A percentile compares a stretch with the other conserved stretches of the same genome.
phyloP scores from a whole-genome alignment of 441 rosid genomes.

The Biscutella auriculata region DNA sequence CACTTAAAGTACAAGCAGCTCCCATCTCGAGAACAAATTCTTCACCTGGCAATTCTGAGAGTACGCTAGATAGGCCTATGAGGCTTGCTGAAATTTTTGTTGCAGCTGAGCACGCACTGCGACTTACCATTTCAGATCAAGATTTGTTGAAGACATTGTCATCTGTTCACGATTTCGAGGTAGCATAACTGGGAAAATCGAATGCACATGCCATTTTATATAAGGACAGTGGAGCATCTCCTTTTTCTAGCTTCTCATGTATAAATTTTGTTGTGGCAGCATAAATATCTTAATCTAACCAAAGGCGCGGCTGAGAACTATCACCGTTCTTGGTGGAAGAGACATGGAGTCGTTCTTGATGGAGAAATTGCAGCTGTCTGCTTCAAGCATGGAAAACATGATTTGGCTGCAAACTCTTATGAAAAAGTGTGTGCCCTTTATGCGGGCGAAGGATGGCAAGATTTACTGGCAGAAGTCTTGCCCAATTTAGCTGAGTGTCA shows the following conservation, averaged over 20 bases:
- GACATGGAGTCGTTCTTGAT: conserved; percentile 97
- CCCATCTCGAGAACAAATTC: conserved; percentile 72
- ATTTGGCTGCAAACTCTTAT: conserved; percentile 91
- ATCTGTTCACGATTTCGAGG: conserved; percentile 84
- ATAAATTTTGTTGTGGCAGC: conserved; percentile 42
- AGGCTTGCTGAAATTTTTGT: conserved; percentile 93
- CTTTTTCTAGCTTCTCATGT: conserved; percentile 15
- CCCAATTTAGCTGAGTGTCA: conserved; percentile 96
- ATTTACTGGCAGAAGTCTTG: conserved; percentile 82
- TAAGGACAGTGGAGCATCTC: neutral
- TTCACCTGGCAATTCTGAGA: conserved; percentile 74
- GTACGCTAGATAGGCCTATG: conserved; percentile 87
- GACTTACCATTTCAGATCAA: conserved; percentile 60
- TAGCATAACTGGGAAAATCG: conserved; percentile 20
- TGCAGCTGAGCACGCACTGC: conserved; percentile 86
- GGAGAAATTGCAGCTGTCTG: conserved; percentile 97
- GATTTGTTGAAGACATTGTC: conserved; percentile 63
- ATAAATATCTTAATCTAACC: conserved; percentile 76
- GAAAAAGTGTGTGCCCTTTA: conserved; percentile 97
- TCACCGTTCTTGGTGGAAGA: conserved; percentile 98
- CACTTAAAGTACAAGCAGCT: conserved; percentile 32
- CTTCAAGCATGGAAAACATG: conserved; percentile 80
- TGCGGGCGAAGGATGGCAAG: conserved; percentile 98
- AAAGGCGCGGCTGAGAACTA: conserved; percentile 97
- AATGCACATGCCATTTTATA: conserved; percentile 10